Percentiles rank a stretch among this genome's conserved stretches.
Conservation (phyloP, 176 grass and related monocot genomes). For the Rhipidocladum racemiflorum region DNA sequence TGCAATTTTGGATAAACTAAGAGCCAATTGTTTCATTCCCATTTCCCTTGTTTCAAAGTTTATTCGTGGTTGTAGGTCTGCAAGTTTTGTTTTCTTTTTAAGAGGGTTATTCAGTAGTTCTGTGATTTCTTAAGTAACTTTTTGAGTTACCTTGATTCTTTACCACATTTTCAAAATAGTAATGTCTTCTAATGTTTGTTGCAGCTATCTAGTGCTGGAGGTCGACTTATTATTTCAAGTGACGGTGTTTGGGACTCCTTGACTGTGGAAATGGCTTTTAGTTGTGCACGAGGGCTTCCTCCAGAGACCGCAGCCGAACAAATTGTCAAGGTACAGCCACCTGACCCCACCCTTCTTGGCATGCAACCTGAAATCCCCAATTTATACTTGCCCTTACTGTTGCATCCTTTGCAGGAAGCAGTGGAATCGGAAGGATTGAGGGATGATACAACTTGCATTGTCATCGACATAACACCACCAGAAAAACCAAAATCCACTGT, state of each 20-base stretch:
- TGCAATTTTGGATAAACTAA: not conserved
- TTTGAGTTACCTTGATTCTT: not conserved
- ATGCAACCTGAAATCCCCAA: slow-evolving; percentile 9
- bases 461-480: slow-evolving; percentile 75
- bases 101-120: not conserved
- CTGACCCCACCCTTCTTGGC: not conserved
- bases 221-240: slow-evolving; percentile 83
- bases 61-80: not conserved
- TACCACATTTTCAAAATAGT: slow-evolving; percentile 11
- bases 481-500: slow-evolving; percentile 54
- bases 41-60: not conserved
- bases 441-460: slow-evolving; percentile 96
- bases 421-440: slow-evolving; percentile 83
- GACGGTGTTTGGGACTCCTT: slow-evolving; percentile 98
- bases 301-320: slow-evolving; percentile 61
- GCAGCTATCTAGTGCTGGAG: slow-evolving; percentile 75
- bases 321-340: slow-evolving; percentile 78
- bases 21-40: not conserved
- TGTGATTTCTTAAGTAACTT: not conserved
- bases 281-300: slow-evolving; percentile 55
- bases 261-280: slow-evolving; percentile 61
- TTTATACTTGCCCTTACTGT: not conserved
- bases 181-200: slow-evolving; percentile 28
- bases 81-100: not conserved
- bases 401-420: slow-evolving; percentile 67